Conservation (phyloP, 2,329 filamentous ascomycete species). For the Coniochaeta sp. region DNA sequence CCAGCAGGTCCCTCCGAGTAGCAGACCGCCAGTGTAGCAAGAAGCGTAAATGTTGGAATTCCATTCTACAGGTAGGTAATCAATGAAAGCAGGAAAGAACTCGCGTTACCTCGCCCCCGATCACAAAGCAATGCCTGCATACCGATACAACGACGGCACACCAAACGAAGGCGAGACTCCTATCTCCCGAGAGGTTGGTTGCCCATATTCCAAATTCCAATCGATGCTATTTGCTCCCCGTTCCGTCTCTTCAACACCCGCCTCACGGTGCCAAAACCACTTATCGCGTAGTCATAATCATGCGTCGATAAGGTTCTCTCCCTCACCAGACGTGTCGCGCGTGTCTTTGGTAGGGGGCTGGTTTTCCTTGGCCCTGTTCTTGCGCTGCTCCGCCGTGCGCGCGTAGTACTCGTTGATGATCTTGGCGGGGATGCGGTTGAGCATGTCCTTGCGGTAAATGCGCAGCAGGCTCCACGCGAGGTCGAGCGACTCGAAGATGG, state of each 20-base stretch:
- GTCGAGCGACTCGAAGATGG: constrained; percentile 89
- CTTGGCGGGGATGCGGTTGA: constrained; percentile 89
- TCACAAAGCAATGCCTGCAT: not conserved
- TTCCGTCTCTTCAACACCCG: not conserved
- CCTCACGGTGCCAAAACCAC: too few species aligned
- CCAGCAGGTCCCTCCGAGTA: not conserved
- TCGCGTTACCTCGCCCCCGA: not conserved
- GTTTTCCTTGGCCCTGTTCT: constrained; percentile 53
- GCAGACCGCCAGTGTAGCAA: not conserved
- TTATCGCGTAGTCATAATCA: constrained; percentile 11
- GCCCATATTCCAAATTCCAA: not conserved
- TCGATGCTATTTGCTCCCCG: not conserved
- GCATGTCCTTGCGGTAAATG: constrained; percentile 95
- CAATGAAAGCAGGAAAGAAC: not conserved
- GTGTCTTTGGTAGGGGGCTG: constrained; percentile 22
- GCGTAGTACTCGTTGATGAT: constrained; percentile 78
- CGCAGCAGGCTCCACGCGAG: constrained; percentile 93
- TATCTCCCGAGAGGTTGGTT: not conserved
- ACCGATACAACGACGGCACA: not conserved
- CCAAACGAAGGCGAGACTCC: not conserved
- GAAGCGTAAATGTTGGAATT: not conserved
- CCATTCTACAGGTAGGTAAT: not conserved
- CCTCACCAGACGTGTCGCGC: constrained; percentile 19
- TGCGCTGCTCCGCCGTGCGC: constrained; percentile 54
- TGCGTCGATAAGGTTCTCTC: constrained; percentile 29